Base-by-base conservation (phyloP, 257 asterid genomes). In the Nicotiana noctiflora region DNA sequence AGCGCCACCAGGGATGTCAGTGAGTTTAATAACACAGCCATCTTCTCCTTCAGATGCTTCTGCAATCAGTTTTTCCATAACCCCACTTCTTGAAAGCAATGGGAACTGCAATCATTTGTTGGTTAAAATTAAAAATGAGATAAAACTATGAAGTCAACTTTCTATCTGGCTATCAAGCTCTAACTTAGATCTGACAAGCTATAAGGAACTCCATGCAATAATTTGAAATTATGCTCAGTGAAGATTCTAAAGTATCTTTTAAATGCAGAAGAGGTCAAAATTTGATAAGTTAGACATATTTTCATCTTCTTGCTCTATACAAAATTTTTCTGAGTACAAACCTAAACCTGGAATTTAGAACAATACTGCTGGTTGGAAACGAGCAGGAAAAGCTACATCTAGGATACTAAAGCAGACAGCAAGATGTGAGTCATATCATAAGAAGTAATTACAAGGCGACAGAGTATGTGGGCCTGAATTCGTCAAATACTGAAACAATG, bases 61-160 rank as follows among this genome's bases (percentile, higher is more conserved):
- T 31, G 95, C 93, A 40, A 95, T 93, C 88, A 88, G 90, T 81
- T 87, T 88, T 83, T 95, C 99, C 97, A 95, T 92, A 67, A 91
- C 89, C 67, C 94, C 98, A 78, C 98, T 93, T 85, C 97, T 91
- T 21, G 99, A 93, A 79, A 95, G 99, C 93, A 95, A 84, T 7
- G 99, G 99, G 84, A 95, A 95, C 99, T 95, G 88, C 89, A 88
- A 31, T 44, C 37, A 56, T 49, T 57, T 57, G 57, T 23, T 63
- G 56, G 53, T 51, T 40, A 81, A 75, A 78, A 79, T 53, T 44
- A 79, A 8, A 31, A 25, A 27, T 18, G 80, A 75, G 59, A 18
- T 25, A 52, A 53, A 32, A 53, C 63, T 44, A 70, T 40, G 21
- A 21, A 53, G 29, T 70, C 13, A 44, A 21, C 23, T 12, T 40